Evolutionary conservation across 768 basidiomycete genomes (phyloP).

Genomic region (Suillus hirtellus): DNA sequence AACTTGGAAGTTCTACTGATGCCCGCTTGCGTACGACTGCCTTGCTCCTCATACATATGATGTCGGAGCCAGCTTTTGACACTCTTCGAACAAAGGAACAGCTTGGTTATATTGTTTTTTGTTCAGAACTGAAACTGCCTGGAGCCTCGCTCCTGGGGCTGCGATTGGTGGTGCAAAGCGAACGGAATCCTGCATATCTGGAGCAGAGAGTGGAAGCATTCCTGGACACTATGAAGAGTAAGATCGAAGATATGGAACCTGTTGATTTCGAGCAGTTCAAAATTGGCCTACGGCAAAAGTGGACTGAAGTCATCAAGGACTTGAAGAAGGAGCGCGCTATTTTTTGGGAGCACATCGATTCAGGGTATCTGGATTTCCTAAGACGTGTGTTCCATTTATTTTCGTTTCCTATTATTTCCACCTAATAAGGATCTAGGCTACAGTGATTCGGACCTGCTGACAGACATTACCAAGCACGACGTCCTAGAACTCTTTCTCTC

Average conservation of each 20-base stretch:
- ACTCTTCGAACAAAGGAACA: slow-evolving; percentile 92
- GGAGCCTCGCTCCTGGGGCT: slow-evolving; percentile 76
- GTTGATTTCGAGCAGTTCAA: slow-evolving; percentile 82
- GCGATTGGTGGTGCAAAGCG: slow-evolving; percentile 86
- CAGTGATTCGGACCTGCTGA: slow-evolving; percentile 68
- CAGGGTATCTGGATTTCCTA: slow-evolving; percentile 84
- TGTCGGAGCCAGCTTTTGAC: slow-evolving; percentile 91
- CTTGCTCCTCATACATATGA: slow-evolving; percentile 76
- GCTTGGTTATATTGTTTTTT: slow-evolving; percentile 88
- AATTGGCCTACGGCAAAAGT: slow-evolving; percentile 71
- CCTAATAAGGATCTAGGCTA: slow-evolving; percentile 46
- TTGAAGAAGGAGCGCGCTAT: slow-evolving; percentile 73
- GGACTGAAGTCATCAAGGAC: slow-evolving; percentile 88
- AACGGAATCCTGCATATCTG: slow-evolving; percentile 74
- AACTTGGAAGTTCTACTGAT: slow-evolving; percentile 71
- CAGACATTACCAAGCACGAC: slow-evolving; percentile 70
- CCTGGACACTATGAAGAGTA: slow-evolving; percentile 68
- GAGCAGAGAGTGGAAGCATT: slow-evolving; percentile 91
- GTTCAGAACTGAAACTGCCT: slow-evolving; percentile 52
- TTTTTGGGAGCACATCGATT: slow-evolving; percentile 71
- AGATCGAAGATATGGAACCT: slow-evolving; percentile 65
- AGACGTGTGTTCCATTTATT: slow-evolving; percentile 57
- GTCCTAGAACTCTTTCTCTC: slow-evolving; percentile 68
- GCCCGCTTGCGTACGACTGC: slow-evolving; percentile 64
- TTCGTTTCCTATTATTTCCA: background rate